Evolutionary conservation across 768 basidiomycete genomes (phyloP), one percentile per base, ranked within the genome.

Genomic region (Agaricus blazei): DNA sequence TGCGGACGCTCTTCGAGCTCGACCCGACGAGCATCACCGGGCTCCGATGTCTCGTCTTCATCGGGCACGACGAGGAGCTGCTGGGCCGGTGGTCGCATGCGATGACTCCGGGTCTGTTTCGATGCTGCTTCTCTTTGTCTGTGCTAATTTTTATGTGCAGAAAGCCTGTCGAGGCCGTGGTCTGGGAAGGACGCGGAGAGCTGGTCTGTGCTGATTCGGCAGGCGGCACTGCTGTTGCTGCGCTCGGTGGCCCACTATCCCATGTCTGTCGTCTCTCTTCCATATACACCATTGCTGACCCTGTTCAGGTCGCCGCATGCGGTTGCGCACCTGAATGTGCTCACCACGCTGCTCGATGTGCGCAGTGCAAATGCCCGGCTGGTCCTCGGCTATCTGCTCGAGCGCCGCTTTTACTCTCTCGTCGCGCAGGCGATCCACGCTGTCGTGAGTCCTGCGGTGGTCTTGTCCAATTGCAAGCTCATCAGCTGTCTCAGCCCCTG

Each of bases 161-260:
- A 47, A 37, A 26, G 27, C 27, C 44, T 60, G n/a, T 51, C 54
- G 6, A 28, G 40, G 11, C 42, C 56, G 27, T 46, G 53, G 3
- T n/a, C 19, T 3, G 56, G 45, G 19, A 40, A 54, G 65, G 19
- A 64, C 67, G 7, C 47, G 14, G 38, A 55, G n/a, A 83, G 79
- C 58, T 90, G 87, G 87, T 60, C 81, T n/a, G 75, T 82, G 2
- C 75, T 91, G 14, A 70, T 89, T 6, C 72, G 76, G 24, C 79
- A 77, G 58, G 65, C 74, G 0, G 64, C 74, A 7, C 44, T 82
- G 15, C 63, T 83, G 19, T 67, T 91, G 0, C 70, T 90, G 26
- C 67, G 65, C 40, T 81, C 83, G 0, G 66, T 84, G 1, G 75
- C 87, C 1, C 67, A 60, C 2, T 60, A 66, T 9, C 77, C 84